Base-by-base conservation (phyloP, 176 grass and related monocot species). In the Pharus latifolius region DNA sequence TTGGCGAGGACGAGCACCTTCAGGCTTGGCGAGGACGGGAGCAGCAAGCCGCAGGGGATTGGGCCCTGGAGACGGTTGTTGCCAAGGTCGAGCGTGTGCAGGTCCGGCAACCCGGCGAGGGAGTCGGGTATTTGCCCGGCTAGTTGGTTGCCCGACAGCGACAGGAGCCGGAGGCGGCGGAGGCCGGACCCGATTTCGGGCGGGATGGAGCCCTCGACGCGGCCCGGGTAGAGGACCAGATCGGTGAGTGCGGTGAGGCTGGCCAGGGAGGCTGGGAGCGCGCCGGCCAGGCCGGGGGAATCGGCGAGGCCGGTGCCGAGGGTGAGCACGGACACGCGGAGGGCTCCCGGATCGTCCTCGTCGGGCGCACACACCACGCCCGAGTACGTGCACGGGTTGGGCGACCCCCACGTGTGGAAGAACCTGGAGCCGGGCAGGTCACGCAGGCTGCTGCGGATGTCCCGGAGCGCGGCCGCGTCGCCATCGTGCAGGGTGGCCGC, bases 71-170 rank as follows among this genome's bases (percentile, higher is more conserved):
- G 91, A 6, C 43, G 65, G 84, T 96, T 96, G 18, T 82, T 75
- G 54, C 87, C 82, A 52, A 96, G 91, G 79, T 96, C 91, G 67
- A 96, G 85, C 52, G 92, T 96, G 80, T 91, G 92, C 48, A 96
- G 84, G 45, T 91, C 84, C 0, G 88, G 88, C 0, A 91, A 65
- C 0, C 82, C 82, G 11, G 84, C 82, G 24, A 96, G 75, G 9
- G 84, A 88, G 15, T 65, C 71, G 9, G 92, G 92, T 5, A 96
- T 68, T 0, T 16, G 63, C 0, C 92, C 92, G 9, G 84, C 82
- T 42, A 96, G 77, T 11, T 44, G 61, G 70, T 91, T 96, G 1
- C 83, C 77, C 14, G 92, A 68, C 3, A 96, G 37, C 13, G 92
- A 88, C 17, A 96, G 82, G 15, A 91, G 82, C 3, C 87, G 57